phyloP scores from a whole-genome alignment of 768 basidiomycete species.

The Tricholoma saponaceum region DNA sequence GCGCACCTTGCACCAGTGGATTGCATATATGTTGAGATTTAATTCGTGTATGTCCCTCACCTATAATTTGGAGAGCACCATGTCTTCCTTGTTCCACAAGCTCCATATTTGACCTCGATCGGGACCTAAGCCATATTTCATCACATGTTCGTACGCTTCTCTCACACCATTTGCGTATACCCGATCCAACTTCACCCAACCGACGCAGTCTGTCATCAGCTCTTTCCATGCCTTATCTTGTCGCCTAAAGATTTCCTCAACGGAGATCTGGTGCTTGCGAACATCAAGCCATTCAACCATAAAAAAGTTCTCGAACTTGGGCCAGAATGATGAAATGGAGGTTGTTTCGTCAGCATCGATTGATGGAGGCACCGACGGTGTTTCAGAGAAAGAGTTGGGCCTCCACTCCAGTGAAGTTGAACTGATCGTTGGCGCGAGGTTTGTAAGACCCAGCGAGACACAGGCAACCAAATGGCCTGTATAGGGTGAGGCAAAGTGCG shows the following conservation, averaged over 20 bases:
- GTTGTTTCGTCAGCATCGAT: not conserved
- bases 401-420: conserved; percentile 32
- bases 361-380: conserved; percentile 2
- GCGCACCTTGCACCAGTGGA: not conserved
- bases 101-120: conserved; percentile 62
- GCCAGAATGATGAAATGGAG: conserved; percentile 25
- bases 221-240: conserved; percentile 58
- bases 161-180: conserved; percentile 42
- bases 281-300: conserved; percentile 66
- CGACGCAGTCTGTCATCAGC: conserved; percentile 50
- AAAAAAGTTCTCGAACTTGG: conserved; percentile 52
- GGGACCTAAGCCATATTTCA: conserved; percentile 44
- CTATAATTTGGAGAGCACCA: not conserved
- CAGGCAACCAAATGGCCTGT: conserved; percentile 33
- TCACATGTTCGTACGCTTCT: conserved; percentile 43
- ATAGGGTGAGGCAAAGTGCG: conserved; percentile 37
- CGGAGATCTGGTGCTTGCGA: conserved; percentile 44
- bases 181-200: conserved; percentile 53
- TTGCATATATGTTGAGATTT: not conserved
- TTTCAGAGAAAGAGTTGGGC: conserved; percentile 28
- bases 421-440: conserved; percentile 40
- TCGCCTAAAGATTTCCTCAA: conserved; percentile 40
- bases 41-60: not conserved
- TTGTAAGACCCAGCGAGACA: conserved; percentile 54
- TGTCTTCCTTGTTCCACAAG: conserved; percentile 44